Base-by-base conservation (phyloP, 73 alveolate species). In the Paramecium bursaria region DNA sequence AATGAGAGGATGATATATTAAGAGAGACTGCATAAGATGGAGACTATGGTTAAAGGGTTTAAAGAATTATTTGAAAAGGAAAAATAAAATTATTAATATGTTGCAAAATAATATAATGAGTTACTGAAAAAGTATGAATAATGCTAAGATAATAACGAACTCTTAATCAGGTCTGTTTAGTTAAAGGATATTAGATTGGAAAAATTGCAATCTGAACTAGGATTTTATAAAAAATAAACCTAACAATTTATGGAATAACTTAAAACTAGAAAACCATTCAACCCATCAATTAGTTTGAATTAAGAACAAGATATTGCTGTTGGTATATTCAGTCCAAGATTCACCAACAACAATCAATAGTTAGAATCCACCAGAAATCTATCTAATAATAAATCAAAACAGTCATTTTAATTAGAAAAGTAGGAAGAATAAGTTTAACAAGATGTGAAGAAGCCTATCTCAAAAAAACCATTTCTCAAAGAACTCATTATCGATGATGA, bases 1-100 rank as follows among this genome's bases (percentile, higher is more conserved):
- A 79, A 53, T 73, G 67, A 79, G 54, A 53, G 89, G 23, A 22
- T 55, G 76, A 35, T 73, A n/a, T 79, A 79, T 79, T 42, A 67
- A 17, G 89, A 79, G 25, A 73, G 54, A 21, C 48, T 79, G 27
- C 73, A 79, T 44, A 79, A 79, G n/a, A 48, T 79, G 80, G 67
- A 79, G 46, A 79, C 54, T 80, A 79, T 73, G 54, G 82, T 79
- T 23, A 79, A 73, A 79, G 76, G 76, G 29, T 79, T 79, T 27
- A 79, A 79, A 42, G 76, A 53, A 22, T 46, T 79, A 39, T 79
- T 79, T 39, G 85, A 79, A 42, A 53, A 73, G 5, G 89, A 79
- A 55, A 25, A 53, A n/a, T 26, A 79, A 49, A 55, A 19, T 53
- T n/a, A 53, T 33, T 6, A 31, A 13, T 22, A 17, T 30, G 22